Evolutionary conservation across 2,329 filamentous ascomycete genomes (phyloP).

Genomic region (Scedosporium apiospermum): DNA sequence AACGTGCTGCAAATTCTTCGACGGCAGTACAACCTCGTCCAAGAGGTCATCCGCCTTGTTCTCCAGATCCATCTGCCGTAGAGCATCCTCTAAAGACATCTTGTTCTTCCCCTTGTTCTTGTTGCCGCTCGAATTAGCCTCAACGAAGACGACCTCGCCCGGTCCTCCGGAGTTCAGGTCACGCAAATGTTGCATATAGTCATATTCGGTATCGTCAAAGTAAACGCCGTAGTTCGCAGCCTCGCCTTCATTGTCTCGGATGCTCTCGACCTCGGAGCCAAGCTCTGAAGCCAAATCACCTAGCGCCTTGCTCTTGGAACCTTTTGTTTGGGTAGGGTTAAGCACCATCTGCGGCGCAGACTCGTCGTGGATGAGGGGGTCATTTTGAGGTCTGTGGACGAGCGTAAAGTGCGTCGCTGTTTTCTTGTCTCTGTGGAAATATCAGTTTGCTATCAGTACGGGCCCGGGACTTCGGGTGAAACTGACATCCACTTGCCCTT

Average conservation of each 20-base stretch:
- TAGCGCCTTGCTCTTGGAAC: conserved; percentile 51
- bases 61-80: conserved; percentile 52
- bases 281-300: conserved; percentile 71
- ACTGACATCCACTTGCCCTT: conserved; percentile 60
- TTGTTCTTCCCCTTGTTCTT: conserved; percentile 69
- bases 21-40: conserved; percentile 67
- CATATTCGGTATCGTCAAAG: conserved; percentile 91
- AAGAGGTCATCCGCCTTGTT: conserved; percentile 49
- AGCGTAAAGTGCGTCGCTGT: conserved; percentile 86
- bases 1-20: conserved; percentile 64
- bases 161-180: conserved; percentile 63
- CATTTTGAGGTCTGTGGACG: conserved; percentile 93
- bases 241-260: conserved; percentile 89
- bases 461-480: conserved; percentile 4
- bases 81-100: conserved; percentile 70
- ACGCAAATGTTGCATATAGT: conserved; percentile 98
- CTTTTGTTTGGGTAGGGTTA: conserved; percentile 48
- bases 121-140: conserved; percentile 53
- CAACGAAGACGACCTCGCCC: conserved; percentile 75
- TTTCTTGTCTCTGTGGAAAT: conserved; percentile 63
- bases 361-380: conserved; percentile 90
- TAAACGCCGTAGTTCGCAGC: conserved; percentile 90
- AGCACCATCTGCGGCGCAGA: conserved; percentile 85
- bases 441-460: conserved; percentile 13
- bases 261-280: conserved; percentile 50